Evolutionary conservation across 208 protist species (phyloP).

Genomic region (Trypanosoma mega): DNA sequence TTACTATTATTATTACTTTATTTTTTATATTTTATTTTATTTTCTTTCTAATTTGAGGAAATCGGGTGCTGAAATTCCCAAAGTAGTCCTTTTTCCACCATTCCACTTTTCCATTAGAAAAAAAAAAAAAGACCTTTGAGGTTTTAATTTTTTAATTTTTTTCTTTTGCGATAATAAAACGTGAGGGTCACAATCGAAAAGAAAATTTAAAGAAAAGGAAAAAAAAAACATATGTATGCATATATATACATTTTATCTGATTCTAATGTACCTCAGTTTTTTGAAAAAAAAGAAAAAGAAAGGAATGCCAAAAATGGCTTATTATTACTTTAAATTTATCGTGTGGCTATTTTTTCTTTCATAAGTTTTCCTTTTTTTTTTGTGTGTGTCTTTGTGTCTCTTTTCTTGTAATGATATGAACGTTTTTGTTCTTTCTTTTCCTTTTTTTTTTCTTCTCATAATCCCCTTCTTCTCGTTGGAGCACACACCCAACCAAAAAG

Average conservation of each 20-base stretch:
- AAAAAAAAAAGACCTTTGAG: too few species aligned
- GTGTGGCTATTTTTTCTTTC: background rate
- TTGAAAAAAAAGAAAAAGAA: background rate
- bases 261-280: background rate
- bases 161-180: background rate
- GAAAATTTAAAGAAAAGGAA: background rate
- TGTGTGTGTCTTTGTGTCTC: slow-evolving; percentile 7
- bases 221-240: background rate
- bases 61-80: background rate
- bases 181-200: background rate
- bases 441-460: slow-evolving; percentile 24
- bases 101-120: too few species aligned
- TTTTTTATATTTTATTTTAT: slow-evolving; percentile 18
- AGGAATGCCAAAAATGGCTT: too few species aligned
- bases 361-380: slow-evolving; percentile 5
- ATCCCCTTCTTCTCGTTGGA: background rate
- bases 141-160: background rate
- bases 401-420: slow-evolving; percentile 2
- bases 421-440: slow-evolving; percentile 6
- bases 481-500: too few species aligned
- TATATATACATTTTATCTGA: background rate
- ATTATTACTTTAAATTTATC: too few species aligned
- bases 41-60: background rate
- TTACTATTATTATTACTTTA: background rate
- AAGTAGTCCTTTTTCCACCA: too few species aligned